These are phyloP conservation scores for Aspergillus pseudoterreus DNA, from an alignment of 2,329 filamentous ascomycete genomes.

Conservation along the genomic window DNA sequence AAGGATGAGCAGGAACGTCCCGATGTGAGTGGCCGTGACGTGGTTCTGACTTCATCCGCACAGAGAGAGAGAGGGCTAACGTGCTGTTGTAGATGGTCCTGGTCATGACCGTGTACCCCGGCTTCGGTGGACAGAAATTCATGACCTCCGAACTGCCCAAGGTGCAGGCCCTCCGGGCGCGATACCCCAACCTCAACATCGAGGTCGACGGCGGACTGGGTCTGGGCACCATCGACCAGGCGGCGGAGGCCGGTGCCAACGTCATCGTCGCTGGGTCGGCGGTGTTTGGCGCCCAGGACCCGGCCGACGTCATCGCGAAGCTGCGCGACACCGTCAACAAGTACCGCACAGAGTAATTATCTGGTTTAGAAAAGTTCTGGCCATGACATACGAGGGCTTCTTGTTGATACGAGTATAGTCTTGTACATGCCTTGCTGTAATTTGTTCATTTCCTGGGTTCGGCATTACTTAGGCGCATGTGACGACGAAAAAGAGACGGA, in stretches of 20 bases:
- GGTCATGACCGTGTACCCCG: constrained; percentile 96
- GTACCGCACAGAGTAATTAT: constrained; percentile 29
- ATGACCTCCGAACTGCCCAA: constrained; percentile 96
- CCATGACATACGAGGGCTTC: constrained; percentile 3
- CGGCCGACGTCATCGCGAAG: constrained; percentile 77
- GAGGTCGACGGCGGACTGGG: constrained; percentile 94
- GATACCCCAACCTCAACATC: constrained; percentile 90
- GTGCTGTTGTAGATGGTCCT: constrained; percentile 74
- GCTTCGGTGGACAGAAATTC: constrained; percentile 97
- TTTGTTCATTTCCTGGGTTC: background rate
- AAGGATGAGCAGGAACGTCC: constrained; percentile 70
- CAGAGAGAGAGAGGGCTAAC: background rate
- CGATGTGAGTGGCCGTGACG: constrained; percentile 62
- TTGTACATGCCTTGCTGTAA: background rate
- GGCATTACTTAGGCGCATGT: background rate
- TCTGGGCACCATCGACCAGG: constrained; percentile 84
- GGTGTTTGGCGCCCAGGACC: constrained; percentile 89
- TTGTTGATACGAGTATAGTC: background rate
- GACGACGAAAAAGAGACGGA: constrained; percentile 2
- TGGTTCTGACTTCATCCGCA: background rate
- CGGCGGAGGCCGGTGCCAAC: constrained; percentile 92
- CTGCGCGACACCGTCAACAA: constrained; percentile 76
- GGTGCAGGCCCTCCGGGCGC: constrained; percentile 74
- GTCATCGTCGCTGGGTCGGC: constrained; percentile 97
- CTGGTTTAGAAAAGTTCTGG: background rate